phyloP scores from a whole-genome alignment of 495 filamentous ascomycete species.

The Annulohypoxylon bovei region DNA sequence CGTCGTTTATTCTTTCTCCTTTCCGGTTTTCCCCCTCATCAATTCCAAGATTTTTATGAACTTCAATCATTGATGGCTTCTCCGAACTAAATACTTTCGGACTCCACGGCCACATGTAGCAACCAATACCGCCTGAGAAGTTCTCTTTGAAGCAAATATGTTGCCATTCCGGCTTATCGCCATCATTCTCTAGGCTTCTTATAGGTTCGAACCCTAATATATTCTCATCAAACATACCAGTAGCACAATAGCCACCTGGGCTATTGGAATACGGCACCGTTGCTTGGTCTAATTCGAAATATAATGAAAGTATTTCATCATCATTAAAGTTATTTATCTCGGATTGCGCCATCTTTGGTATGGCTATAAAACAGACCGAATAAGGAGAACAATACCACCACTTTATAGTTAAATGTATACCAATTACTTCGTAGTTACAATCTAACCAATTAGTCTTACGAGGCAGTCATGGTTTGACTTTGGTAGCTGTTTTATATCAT shows the following conservation, averaged over 20 bases:
- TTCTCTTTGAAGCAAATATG: neutral
- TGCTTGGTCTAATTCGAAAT: constrained; percentile 22
- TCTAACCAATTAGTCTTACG: neutral
- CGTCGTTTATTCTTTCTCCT: no score
- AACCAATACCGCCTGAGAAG: constrained; percentile 13
- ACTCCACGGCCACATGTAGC: constrained; percentile 14
- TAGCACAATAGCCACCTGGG: neutral
- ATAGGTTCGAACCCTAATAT: constrained; percentile 10
- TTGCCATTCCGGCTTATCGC: neutral
- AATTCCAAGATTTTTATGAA: neutral
- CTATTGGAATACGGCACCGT: neutral
- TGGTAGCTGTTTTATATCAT: no score
- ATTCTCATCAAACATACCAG: neutral
- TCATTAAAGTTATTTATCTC: neutral
- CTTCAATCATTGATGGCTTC: neutral
- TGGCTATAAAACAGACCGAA: neutral
- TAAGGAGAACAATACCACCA: neutral
- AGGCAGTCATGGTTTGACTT: no score
- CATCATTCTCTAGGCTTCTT: neutral
- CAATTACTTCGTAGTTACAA: neutral
- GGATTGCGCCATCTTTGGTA: neutral
- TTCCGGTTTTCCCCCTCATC: neutral
- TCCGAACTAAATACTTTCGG: constrained; percentile 4
- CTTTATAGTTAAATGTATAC: no score
- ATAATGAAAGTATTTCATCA: constrained; percentile 16